Evolutionary conservation across 768 basidiomycete species (phyloP).

Genomic region (Hortiboletus campestris): DNA sequence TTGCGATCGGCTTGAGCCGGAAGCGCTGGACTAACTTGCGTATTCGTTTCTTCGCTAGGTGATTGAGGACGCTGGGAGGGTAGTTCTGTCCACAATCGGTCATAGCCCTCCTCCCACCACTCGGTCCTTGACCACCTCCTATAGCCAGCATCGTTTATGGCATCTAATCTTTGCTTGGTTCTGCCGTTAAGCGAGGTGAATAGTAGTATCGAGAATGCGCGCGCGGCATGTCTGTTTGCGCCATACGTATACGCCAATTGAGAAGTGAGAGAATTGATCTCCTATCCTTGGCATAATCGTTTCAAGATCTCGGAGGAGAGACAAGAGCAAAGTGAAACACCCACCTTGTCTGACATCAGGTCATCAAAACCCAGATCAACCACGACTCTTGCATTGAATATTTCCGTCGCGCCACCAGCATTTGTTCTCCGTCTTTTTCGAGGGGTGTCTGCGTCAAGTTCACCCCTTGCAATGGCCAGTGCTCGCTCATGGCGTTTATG

Average conservation of each 20-base stretch:
- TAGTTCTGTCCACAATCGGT: slow-evolving; percentile 54
- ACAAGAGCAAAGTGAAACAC: slow-evolving; percentile 29
- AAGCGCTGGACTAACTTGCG: not conserved
- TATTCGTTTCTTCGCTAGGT: slow-evolving; percentile 1
- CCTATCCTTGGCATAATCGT: slow-evolving; percentile 47
- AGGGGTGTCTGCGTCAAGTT: slow-evolving; percentile 35
- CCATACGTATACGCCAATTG: slow-evolving; percentile 94
- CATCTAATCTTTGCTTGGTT: slow-evolving; percentile 63
- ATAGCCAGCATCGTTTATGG: slow-evolving; percentile 63
- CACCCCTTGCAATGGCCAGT: slow-evolving; percentile 48
- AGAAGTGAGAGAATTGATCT: slow-evolving; percentile 83
- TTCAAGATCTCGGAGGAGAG: slow-evolving; percentile 5
- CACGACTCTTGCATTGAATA: slow-evolving; percentile 65
- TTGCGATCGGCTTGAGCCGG: slow-evolving; percentile 35
- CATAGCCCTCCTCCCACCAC: slow-evolving; percentile 81
- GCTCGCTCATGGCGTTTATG: slow-evolving; percentile 63
- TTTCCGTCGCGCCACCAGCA: slow-evolving; percentile 39
- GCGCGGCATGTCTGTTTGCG: slow-evolving; percentile 69
- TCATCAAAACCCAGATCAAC: slow-evolving; percentile 93
- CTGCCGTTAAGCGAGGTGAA: slow-evolving; percentile 80
- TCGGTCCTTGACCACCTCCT: slow-evolving; percentile 78
- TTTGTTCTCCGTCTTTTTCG: slow-evolving; percentile 19
- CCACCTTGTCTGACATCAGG: slow-evolving; percentile 88
- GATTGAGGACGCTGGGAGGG: not conserved
- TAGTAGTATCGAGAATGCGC: slow-evolving; percentile 68